A percentile compares a stretch with the other conserved stretches of the same genome.
These are phyloP conservation scores for Aspergillus novoparasiticus DNA, from an alignment of 2,329 filamentous ascomycete species.

Conservation along the genomic window DNA sequence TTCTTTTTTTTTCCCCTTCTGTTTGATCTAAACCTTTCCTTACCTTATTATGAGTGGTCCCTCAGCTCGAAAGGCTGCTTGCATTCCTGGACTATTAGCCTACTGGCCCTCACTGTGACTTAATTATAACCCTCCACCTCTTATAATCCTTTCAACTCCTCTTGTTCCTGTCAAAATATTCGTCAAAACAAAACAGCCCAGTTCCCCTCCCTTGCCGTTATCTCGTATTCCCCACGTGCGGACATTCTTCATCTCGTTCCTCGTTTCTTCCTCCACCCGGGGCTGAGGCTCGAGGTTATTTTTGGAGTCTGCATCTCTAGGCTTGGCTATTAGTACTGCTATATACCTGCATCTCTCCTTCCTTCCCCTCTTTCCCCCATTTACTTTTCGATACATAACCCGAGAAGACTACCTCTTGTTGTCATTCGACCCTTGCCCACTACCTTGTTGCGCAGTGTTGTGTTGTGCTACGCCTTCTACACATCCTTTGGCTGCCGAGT, in stretches of 20 bases:
- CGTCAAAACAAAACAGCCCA: neutral
- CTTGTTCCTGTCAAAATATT: constrained; percentile 11
- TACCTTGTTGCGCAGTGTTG: neutral
- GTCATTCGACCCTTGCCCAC: neutral
- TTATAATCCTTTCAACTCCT: constrained; percentile 4
- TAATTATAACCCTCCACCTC: constrained; percentile 6
- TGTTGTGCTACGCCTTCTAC: neutral
- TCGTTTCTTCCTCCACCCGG: constrained; percentile 19
- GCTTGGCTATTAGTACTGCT: neutral
- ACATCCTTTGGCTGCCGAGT: constrained; percentile 2
- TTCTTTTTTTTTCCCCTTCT: constrained; percentile 6
- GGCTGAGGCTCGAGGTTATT: constrained; percentile 28
- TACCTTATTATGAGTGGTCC: constrained; percentile 2
- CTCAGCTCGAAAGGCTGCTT: constrained; percentile 13
- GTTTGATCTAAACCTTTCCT: constrained; percentile 9
- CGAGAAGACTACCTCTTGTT: neutral
- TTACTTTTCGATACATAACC: neutral
- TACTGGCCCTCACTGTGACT: constrained; percentile 9
- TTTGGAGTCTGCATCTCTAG: constrained; percentile 22
- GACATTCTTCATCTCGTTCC: constrained; percentile 18
- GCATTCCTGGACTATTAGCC: constrained; percentile 10
- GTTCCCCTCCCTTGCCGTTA: constrained; percentile 21
- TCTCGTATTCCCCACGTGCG: constrained; percentile 32
- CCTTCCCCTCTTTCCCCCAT: constrained; percentile 8
- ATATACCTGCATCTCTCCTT: constrained; percentile 14